Base-by-base conservation (phyloP, 176 grass and related monocot genomes). In the Stipa capillata region DNA sequence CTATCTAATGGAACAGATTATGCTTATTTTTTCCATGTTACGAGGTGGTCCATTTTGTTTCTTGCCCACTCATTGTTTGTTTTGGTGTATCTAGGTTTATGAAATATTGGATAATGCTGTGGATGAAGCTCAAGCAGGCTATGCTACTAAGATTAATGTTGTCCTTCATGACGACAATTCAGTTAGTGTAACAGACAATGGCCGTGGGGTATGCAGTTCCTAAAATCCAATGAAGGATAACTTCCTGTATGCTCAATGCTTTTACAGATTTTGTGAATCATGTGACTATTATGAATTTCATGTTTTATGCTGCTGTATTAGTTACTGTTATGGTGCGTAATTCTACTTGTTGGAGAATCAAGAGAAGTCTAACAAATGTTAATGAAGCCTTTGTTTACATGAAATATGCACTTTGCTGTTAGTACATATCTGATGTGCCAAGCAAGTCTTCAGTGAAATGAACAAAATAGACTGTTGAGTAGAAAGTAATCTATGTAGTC, bases 71-170 rank as follows among this genome's bases (percentile, higher is more conserved):
- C 32, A 40, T 62, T 73, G 18, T 29, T 77, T n/a, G 73, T 7
- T 43, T 17, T 74, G 11, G 29, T 69, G 11, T 61, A 42, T 75
- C 13, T 64, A 97, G 92, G 96, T 95, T 8, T 93, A 91, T 28
- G 96, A 95, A 88, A 99, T 99, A 77, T 81, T 99, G 72, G 96
- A 99, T 86, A 99, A 99, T 89, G 90, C 92, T 3, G 87, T 99
- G 20, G 96, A 99, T 82, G 96, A 99, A 90, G 87, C 88, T 73
- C 92, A 99, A 85, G 96, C 90, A 21, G 96, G 96, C 34, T 83
- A 85, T 63, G 92, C 92, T 39, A 83, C 86, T 4, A 92, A 87
- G 66, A 80, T 99, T 71, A 58, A 95, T 71, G 96, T 94, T 25
- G 69, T 99, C 84, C 84, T 99, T 66, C 96, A 99, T 58, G 90